phyloP scores from a whole-genome alignment of 257 asterid genomes.

The Craterostigma plantagineum region DNA sequence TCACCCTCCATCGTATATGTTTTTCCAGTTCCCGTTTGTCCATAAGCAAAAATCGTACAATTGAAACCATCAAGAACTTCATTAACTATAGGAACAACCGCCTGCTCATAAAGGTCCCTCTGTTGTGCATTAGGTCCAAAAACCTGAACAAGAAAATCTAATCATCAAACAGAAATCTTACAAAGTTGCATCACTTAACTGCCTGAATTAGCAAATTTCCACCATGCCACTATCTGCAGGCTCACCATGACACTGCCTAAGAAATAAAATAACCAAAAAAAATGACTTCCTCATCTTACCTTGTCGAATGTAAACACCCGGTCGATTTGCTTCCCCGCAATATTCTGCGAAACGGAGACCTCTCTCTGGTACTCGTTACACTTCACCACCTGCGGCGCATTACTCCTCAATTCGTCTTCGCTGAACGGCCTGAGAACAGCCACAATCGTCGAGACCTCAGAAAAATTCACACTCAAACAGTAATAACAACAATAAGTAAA shows the following conservation, averaged over 20 bases:
- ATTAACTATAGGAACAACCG: conserved; percentile 56
- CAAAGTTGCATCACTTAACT: too few relatives aligned
- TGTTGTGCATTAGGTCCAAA: conserved; percentile 68
- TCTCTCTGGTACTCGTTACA: conserved; percentile 73
- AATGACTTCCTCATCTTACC: conserved; percentile 27
- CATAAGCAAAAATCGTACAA: conserved; percentile 73
- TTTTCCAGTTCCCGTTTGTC: conserved; percentile 79
- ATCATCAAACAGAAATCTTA: too few relatives aligned
- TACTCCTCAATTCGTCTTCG: conserved; percentile 64
- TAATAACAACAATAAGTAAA: background rate
- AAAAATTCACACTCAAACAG: background rate
- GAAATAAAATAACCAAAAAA: too few relatives aligned
- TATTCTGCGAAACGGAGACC: conserved; percentile 65
- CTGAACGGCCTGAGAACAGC: conserved; percentile 56
- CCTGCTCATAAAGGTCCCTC: conserved; percentile 61
- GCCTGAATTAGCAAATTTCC: too few relatives aligned
- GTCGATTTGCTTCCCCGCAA: conserved; percentile 84
- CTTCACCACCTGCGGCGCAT: conserved; percentile 81
- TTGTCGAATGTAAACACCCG: conserved; percentile 75
- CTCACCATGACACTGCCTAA: too few relatives aligned
- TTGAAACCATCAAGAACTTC: conserved; percentile 75
- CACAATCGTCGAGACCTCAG: background rate
- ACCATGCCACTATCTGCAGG: too few relatives aligned
- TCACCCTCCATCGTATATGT: conserved; percentile 85
- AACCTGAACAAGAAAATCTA: conserved; percentile 20